Base-by-base conservation (phyloP, 345 rosid species). In the Syzygium aromaticum region DNA sequence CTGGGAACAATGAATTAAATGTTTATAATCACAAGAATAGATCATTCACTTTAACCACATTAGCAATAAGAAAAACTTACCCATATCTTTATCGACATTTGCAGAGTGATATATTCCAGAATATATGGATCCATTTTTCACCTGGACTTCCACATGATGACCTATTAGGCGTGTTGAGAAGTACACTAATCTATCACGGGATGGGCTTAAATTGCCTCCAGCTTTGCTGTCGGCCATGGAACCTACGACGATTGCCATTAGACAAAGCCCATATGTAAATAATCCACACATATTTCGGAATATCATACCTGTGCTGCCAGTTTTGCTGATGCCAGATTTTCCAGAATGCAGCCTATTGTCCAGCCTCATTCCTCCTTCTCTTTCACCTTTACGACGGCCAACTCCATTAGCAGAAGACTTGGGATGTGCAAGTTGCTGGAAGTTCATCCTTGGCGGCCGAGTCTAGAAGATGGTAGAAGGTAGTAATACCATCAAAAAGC, bases 61-160 rank as follows among this genome's bases (percentile, higher is more conserved):
- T 86, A 59, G 49, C 63, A 38, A 16, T 52, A 84, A 84, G 43
- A 22, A 85, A 57, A 16, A 30, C 93, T 86, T 94, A 95, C 99
- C 98, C 90, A 94, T 93, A 87, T 96, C 98, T 83, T 93, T 93
- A 88, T 96, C 97, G 21, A 93, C 90, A 86, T 95, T 94, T 56
- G 95, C 93, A 59, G 99, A 95, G 86, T 96, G 93, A 91, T 92
- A 96, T 87, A 94, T 95, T 90, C 98, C 99, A 88, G 95, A 88
- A 91, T 92, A 96, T 52, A 96, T 85, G 57, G 98, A 93, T 91
- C 99, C 99, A 93, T 93, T 92, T 91, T 94, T 96, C 89, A 96
- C 96, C 90, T 96, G 98, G 87, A 93, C 98, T 87, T 96, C 99
- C 89, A 98, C 99, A 84, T 83, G 91, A 84, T 94, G 98, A 88